phyloP scores from a whole-genome alignment of 306 rosid genomes.

The Comarum palustre region DNA sequence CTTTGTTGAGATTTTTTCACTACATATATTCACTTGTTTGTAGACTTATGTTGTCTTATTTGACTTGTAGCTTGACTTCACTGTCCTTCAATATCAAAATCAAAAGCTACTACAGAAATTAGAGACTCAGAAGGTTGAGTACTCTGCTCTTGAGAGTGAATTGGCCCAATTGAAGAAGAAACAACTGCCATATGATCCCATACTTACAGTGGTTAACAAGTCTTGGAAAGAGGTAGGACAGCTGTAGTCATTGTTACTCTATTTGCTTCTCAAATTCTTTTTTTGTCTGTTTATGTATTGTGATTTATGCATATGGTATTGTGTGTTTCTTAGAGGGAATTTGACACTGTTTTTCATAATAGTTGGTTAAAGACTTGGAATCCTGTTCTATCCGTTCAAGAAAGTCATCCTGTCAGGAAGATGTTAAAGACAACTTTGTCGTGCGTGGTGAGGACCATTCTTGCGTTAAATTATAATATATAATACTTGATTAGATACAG shows the following conservation, averaged over 20 bases:
- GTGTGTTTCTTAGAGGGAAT: slow-evolving; percentile 26
- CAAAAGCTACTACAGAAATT: slow-evolving; percentile 84
- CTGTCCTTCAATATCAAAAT: slow-evolving; percentile 85
- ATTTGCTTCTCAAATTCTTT: slow-evolving; percentile 3
- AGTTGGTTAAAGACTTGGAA: slow-evolving; percentile 77
- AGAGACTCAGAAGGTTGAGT: slow-evolving; percentile 83
- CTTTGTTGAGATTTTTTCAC: neutral
- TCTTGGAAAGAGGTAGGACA: slow-evolving; percentile 67
- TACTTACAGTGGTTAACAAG: slow-evolving; percentile 57
- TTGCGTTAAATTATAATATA: neutral
- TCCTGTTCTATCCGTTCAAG: slow-evolving; percentile 44
- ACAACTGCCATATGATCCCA: slow-evolving; percentile 64
- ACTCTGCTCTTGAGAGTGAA: slow-evolving; percentile 56
- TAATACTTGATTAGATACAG: neutral
- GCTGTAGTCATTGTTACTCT: slow-evolving; percentile 13
- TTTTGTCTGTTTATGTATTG: neutral
- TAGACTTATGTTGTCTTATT: slow-evolving; percentile 27
- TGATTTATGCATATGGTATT: slow-evolving; percentile 17
- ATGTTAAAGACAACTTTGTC: slow-evolving; percentile 29
- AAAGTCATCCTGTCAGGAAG: slow-evolving; percentile 44
- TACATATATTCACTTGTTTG: slow-evolving; percentile 5
- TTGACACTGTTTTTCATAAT: slow-evolving; percentile 24
- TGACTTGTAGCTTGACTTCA: slow-evolving; percentile 66
- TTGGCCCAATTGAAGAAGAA: slow-evolving; percentile 54
- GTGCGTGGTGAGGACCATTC: slow-evolving; percentile 44